Evolutionary conservation across 495 filamentous ascomycete genomes (phyloP), one percentile per base, ranked within the genome.

Genomic region (Cryomyces minteri): DNA sequence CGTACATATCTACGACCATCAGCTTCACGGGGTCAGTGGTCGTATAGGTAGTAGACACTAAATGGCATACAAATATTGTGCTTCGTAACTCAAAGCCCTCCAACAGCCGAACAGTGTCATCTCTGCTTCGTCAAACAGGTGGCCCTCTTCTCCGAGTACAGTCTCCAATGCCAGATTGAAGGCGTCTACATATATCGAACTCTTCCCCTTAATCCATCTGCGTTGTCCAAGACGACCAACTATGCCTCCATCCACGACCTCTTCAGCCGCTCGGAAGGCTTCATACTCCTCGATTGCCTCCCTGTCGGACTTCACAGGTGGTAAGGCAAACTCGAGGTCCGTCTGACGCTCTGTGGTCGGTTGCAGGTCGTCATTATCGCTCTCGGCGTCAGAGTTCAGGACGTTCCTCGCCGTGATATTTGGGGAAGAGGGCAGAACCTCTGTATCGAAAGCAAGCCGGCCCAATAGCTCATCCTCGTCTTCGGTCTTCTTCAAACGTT

Each of bases 101-200:
- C 88, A 98, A 41, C 76, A 64, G 11, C 67, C 61, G 59, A 98
- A 95, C 0, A 95, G 71, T 39, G 71, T 63, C 59, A 73, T 74
- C 60, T 98, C 90, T 11, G 76, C 76, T 51, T 76, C 74, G 53
- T 84, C 71, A 57, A 96, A 98, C 9, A 98, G 65, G 58, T 94
- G 85, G 2, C 74, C 69, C 57, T 98, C 90, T 40, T 95, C 88
- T 41, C 81, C 78, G 5, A 98, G 66, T 18, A 96, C 88, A 3
- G 86, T 96, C 48, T 87, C 78, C 39, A 98, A 68, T 12, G 88
- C 86, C 11, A 95, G 65, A 60, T 94, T 94, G 70, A 98, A 98
- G 14, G 88, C 90, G 61, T 98, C 88, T 11, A 95, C 86, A 53
- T 98, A 98, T 44, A 98, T 87, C 4, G 90, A 96, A 52, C 79